Evolutionary conservation across 805 yeast genomes (phyloP).

Genomic region (Scheffersomyces stipitis): DNA sequence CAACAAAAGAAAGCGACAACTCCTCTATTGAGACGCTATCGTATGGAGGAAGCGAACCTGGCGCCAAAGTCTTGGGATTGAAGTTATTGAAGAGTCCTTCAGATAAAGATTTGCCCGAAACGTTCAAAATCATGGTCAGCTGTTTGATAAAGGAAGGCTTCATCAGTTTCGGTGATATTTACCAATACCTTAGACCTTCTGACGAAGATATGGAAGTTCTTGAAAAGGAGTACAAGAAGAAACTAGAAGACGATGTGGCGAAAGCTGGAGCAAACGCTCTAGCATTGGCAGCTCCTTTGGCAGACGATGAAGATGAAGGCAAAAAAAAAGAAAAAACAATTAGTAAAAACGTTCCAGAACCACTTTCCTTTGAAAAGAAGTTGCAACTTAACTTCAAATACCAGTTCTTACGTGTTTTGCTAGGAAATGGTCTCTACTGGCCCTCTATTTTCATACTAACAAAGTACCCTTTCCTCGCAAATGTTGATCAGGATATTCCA

Average conservation of each 20-base stretch:
- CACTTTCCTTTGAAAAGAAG: constrained; percentile 13
- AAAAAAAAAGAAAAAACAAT: not conserved
- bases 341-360: not conserved
- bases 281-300: constrained; percentile 84
- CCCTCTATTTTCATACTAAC: constrained; percentile 61
- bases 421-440: constrained; percentile 60
- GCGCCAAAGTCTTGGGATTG: constrained; percentile 54
- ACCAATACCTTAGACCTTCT: constrained; percentile 54
- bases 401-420: constrained; percentile 49
- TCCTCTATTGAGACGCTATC: constrained; percentile 32
- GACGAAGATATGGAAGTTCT: constrained; percentile 46
- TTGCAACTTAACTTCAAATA: constrained; percentile 22
- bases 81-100: constrained; percentile 32
- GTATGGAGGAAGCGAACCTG: constrained; percentile 55
- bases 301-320: constrained; percentile 42
- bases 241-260: constrained; percentile 54
- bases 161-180: constrained; percentile 61
- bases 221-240: constrained; percentile 44
- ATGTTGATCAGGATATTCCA: constrained; percentile 50
- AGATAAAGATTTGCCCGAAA: constrained; percentile 40
- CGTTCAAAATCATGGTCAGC: constrained; percentile 47
- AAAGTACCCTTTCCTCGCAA: constrained; percentile 60
- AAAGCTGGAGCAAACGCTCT: constrained; percentile 73
- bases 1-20: constrained; percentile 33
- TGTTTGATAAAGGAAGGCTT: constrained; percentile 65